Percentiles rank a stretch among this genome's conserved stretches.
These are phyloP conservation scores for Pyracantha coccinea DNA, from an alignment of 331 rosid genomes.

Conservation along the genomic window DNA sequence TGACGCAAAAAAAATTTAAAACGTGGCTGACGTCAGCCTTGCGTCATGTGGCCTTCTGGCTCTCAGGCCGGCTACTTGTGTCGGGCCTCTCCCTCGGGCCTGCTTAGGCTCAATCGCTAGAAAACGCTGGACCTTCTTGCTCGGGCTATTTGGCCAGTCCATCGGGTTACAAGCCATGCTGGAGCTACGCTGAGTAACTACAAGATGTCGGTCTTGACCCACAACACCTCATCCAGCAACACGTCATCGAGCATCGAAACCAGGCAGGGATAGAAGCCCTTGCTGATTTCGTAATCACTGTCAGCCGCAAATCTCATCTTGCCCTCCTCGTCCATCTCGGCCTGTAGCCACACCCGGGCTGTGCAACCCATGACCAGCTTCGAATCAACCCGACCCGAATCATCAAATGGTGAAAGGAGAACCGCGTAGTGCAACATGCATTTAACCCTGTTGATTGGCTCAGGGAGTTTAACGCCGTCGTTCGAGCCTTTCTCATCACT, in stretches of 20 bases:
- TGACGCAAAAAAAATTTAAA: too few species aligned
- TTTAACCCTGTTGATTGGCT: conserved; percentile 59
- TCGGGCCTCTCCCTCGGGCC: too few species aligned
- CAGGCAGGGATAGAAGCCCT: conserved; percentile 71
- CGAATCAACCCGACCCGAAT: conserved; percentile 36
- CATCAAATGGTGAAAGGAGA: conserved; percentile 27
- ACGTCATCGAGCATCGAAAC: conserved; percentile 67
- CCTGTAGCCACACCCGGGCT: conserved; percentile 78
- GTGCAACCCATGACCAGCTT: conserved; percentile 96
- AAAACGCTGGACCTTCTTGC: too few species aligned
- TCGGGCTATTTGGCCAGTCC: too few species aligned
- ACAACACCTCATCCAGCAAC: conserved; percentile 57
- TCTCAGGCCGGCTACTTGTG: too few species aligned
- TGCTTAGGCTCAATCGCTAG: too few species aligned
- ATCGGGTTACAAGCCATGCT: too few species aligned
- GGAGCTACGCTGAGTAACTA: conserved; percentile 48
- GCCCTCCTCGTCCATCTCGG: conserved; percentile 46
- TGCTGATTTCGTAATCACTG: conserved; percentile 80
- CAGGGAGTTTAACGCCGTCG: conserved; percentile 4
- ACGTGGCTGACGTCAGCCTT: too few species aligned
- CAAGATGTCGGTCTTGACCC: conserved; percentile 56
- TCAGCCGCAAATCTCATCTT: conserved; percentile 63
- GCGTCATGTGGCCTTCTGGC: too few species aligned
- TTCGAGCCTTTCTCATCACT: too few species aligned
- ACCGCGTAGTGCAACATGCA: conserved; percentile 44